A percentile compares a stretch with the other conserved stretches of the same genome.
Evolutionary conservation across 257 asterid genomes (phyloP).

Genomic region (Solanum sparsipilum): DNA sequence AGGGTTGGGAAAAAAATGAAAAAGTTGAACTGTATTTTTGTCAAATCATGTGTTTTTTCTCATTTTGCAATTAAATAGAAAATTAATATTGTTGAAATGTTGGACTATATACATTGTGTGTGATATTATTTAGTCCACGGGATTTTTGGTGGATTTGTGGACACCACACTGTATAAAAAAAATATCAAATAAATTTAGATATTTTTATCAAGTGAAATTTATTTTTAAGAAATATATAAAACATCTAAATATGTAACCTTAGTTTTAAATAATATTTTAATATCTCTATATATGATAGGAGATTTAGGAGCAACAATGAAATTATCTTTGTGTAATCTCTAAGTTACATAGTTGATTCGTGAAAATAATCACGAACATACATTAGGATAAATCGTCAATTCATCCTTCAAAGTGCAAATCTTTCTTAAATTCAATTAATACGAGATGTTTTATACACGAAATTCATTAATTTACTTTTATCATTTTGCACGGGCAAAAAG

Average conservation of each 20-base stretch:
- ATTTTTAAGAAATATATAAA: background rate
- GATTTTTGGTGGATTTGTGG: background rate
- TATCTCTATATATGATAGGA: too few species aligned
- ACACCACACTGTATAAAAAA: background rate
- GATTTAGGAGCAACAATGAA: background rate
- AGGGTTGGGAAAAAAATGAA: background rate
- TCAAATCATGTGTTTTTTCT: background rate
- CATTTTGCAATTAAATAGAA: background rate
- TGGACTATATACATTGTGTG: background rate
- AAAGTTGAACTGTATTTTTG: background rate
- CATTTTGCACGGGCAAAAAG: background rate
- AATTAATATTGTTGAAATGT: background rate
- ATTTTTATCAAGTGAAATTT: background rate
- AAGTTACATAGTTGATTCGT: background rate
- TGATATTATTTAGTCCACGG: background rate
- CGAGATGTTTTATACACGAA: background rate
- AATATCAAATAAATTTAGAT: background rate
- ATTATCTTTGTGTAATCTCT: background rate
- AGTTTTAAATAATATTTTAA: background rate
- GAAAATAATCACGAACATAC: background rate
- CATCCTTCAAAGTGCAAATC: rapidly evolving
- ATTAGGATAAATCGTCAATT: background rate
- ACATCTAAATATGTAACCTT: too few species aligned
- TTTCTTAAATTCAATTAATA: background rate
- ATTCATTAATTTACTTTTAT: background rate